Percentiles rank a stretch among this genome's conserved stretches.
These are phyloP conservation scores for Pichia sp. DNA, from an alignment of 1,139 yeast species.

Conservation along the genomic window DNA sequence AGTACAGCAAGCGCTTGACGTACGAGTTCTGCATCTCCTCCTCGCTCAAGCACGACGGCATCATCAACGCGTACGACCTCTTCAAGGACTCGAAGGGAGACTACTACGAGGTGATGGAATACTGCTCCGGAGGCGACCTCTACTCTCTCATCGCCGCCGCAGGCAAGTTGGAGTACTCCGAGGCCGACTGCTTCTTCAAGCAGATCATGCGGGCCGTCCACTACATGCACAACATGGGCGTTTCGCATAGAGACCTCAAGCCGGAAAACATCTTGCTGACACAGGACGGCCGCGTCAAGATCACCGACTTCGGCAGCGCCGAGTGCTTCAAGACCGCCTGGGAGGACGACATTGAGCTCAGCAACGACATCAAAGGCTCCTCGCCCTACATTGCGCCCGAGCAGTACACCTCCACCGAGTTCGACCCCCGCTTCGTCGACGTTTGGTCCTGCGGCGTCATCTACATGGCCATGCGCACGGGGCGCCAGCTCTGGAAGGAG, in stretches of 20 bases:
- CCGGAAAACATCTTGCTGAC: slow-evolving; percentile 89
- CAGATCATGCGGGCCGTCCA: slow-evolving; percentile 87
- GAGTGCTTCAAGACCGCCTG: slow-evolving; percentile 97
- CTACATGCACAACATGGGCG: slow-evolving; percentile 97
- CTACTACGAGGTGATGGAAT: slow-evolving; percentile 96
- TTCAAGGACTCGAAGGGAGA: slow-evolving; percentile 89
- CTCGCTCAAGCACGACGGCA: slow-evolving; percentile 71
- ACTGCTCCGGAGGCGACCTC: slow-evolving; percentile 91
- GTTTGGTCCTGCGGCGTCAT: slow-evolving; percentile 97
- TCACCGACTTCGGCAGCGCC: slow-evolving; percentile 93
- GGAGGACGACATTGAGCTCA: slow-evolving; percentile 81
- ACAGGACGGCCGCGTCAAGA: slow-evolving; percentile 73
- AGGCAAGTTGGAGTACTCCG: slow-evolving; percentile 77
- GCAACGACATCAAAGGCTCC: slow-evolving; percentile 83
- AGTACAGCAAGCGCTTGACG: slow-evolving; percentile 67
- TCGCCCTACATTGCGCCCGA: slow-evolving; percentile 97
- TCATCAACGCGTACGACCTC: slow-evolving; percentile 80
- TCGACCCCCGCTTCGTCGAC: slow-evolving; percentile 89
- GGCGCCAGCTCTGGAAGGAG: slow-evolving; percentile 86
- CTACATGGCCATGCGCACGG: slow-evolving; percentile 98
- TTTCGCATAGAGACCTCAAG: slow-evolving; percentile 89
- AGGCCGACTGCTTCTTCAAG: slow-evolving; percentile 94
- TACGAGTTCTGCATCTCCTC: slow-evolving; percentile 86
- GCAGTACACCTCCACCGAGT: slow-evolving; percentile 68
- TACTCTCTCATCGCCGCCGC: slow-evolving; percentile 80